Percentiles rank a stretch among this genome's conserved stretches.
phyloP scores from a whole-genome alignment of 441 rosid species.

The Theobroma grandiflorum region DNA sequence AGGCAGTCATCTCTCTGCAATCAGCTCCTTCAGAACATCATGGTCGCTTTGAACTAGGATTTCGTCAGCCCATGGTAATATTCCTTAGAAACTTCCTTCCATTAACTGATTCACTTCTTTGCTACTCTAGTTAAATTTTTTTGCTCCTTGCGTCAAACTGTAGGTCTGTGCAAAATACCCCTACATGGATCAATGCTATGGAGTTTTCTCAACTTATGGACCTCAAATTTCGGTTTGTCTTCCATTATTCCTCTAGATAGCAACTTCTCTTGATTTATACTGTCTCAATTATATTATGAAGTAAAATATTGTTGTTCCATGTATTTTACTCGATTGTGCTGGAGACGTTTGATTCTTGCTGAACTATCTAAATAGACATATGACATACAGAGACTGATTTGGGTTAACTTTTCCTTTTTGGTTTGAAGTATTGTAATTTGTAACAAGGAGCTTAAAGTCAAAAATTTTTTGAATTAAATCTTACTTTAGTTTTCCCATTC shows the following conservation, averaged over 20 bases:
- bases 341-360: not conserved
- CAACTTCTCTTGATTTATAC: not conserved
- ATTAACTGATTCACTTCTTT: not conserved
- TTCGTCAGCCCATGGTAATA: constrained; percentile 68
- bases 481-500: not conserved
- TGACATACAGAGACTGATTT: not conserved
- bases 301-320: not conserved
- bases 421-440: too few relatives aligned
- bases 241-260: constrained; percentile 17
- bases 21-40: constrained; percentile 55
- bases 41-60: constrained; percentile 63
- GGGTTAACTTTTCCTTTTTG: too few relatives aligned
- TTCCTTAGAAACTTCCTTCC: constrained; percentile 15
- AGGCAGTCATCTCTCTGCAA: constrained; percentile 54
- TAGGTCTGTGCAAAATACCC: constrained; percentile 77
- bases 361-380: not conserved
- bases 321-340: not conserved
- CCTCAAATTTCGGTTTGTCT: constrained; percentile 61
- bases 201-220: constrained; percentile 73
- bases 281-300: not conserved
- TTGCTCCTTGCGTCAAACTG: constrained; percentile 24
- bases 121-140: not conserved
- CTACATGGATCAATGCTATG: constrained; percentile 65
- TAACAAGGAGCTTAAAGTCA: not conserved
- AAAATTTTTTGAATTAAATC: not conserved